These are phyloP conservation scores for Auriscalpium vulgare DNA, from an alignment of 768 basidiomycete genomes.

Conservation along the genomic window DNA sequence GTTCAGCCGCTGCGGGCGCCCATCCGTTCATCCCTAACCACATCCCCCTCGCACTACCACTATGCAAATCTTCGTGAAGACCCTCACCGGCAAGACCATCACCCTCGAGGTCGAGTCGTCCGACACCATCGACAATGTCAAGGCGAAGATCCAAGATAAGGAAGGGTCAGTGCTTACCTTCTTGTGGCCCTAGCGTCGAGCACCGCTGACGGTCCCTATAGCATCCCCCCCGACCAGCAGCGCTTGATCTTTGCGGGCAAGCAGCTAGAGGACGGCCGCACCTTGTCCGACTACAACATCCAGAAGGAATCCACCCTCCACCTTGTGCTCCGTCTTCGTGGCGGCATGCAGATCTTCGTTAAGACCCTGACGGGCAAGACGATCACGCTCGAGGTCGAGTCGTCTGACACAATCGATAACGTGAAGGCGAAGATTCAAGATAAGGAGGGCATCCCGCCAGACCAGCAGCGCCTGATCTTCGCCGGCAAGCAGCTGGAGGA, in stretches of 20 bases:
- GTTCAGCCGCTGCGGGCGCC: neutral
- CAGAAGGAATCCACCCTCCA: slow-evolving; percentile 58
- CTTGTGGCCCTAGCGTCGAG: too few relatives aligned
- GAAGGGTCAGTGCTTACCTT: slow-evolving; percentile 48
- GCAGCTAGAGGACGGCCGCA: slow-evolving; percentile 79
- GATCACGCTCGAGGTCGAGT: slow-evolving; percentile 82
- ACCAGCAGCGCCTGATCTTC: slow-evolving; percentile 94
- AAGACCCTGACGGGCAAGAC: slow-evolving; percentile 89
- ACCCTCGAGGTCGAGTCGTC: slow-evolving; percentile 68
- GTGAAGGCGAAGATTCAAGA: slow-evolving; percentile 82
- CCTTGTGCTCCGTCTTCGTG: slow-evolving; percentile 37
- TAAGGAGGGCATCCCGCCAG: slow-evolving; percentile 81
- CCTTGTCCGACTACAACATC: slow-evolving; percentile 61
- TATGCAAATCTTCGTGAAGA: slow-evolving; percentile 52
- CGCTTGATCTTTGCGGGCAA: slow-evolving; percentile 78
- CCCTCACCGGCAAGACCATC: slow-evolving; percentile 69
- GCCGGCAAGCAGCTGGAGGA: slow-evolving; percentile 95
- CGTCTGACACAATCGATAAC: slow-evolving; percentile 69
- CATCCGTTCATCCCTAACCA: neutral
- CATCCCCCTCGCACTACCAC: slow-evolving; percentile 1
- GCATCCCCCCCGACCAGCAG: slow-evolving; percentile 74
- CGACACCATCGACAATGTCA: slow-evolving; percentile 64
- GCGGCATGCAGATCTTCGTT: slow-evolving; percentile 78
- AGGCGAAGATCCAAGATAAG: slow-evolving; percentile 85
- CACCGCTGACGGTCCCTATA: slow-evolving; percentile 16